Evolutionary conservation across 2,329 filamentous ascomycete genomes (phyloP).

Genomic region (Nigrospora osmanthi): DNA sequence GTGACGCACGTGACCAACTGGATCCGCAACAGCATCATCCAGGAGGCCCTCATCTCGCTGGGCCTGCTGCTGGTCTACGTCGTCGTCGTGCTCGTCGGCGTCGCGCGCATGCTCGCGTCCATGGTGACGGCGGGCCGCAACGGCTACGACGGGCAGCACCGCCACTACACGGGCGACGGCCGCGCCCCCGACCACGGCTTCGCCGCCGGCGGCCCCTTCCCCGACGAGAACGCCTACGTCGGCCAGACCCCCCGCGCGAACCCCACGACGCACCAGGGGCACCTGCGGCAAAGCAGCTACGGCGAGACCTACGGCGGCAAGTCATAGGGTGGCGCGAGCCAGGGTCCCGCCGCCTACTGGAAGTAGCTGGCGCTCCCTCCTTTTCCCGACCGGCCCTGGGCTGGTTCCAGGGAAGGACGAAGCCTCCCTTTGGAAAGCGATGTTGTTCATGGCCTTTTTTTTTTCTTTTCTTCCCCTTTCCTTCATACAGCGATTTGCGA

Average conservation of each 20-base stretch:
- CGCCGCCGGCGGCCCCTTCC: neutral
- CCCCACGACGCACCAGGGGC: conserved; percentile 9
- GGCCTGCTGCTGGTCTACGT: conserved; percentile 71
- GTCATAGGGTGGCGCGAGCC: conserved; percentile 5
- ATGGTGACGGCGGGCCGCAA: conserved; percentile 6
- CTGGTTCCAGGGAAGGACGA: neutral
- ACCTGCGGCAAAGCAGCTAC: conserved; percentile 12
- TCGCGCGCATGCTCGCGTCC: conserved; percentile 47
- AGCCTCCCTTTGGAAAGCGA: neutral
- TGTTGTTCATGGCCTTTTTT: neutral
- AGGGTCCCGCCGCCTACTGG: neutral
- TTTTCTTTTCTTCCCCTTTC: neutral
- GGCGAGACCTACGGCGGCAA: conserved; percentile 9
- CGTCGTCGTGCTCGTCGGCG: conserved; percentile 66
- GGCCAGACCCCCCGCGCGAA: conserved; percentile 6
- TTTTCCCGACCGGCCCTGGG: neutral
- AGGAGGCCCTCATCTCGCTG: conserved; percentile 73
- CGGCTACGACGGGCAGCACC: neutral
- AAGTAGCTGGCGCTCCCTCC: neutral
- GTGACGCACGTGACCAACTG: conserved; percentile 62
- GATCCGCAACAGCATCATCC: conserved; percentile 59
- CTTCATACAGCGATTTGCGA: neutral
- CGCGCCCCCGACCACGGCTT: conserved; percentile 3
- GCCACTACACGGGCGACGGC: conserved; percentile 1
- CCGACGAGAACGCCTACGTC: conserved; percentile 6